These are phyloP conservation scores for Sanghuangporus weigelae DNA, from an alignment of 1,284 basidiomycete species.

Conservation along the genomic window DNA sequence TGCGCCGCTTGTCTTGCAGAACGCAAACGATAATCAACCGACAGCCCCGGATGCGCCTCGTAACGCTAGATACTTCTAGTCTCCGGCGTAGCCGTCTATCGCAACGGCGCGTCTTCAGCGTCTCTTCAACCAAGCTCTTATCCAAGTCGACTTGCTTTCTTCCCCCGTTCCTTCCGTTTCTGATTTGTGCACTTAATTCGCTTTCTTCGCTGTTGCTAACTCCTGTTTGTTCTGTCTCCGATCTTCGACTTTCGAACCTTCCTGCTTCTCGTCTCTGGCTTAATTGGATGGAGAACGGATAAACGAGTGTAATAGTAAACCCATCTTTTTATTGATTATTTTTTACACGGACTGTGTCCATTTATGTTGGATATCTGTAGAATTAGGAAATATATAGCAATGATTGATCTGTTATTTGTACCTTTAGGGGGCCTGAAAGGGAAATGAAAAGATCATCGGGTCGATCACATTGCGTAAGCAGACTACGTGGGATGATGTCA, in stretches of 20 bases:
- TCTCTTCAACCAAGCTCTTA: background rate
- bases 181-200: background rate
- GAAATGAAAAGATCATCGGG: background rate
- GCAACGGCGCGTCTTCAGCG: conserved; percentile 1
- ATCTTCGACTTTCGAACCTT: background rate
- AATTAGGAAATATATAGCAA: background rate
- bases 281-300: background rate
- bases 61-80: conserved; percentile 11
- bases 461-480: background rate
- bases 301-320: conserved; percentile 5
- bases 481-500: background rate
- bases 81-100: background rate
- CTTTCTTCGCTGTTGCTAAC: background rate
- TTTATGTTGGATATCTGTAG: background rate
- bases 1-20: conserved; percentile 30
- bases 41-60: background rate
- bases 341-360: conserved; percentile 9
- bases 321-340: conserved; percentile 7
- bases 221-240: background rate
- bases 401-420: background rate
- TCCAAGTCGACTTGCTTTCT: background rate
- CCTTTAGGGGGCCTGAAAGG: background rate
- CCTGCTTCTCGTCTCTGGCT: background rate
- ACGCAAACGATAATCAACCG: conserved; percentile 6
- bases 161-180: background rate